Evolutionary conservation across 164 flowering plant genomes (phyloP), one percentile per base, ranked within the genome.

Genomic region (Vitis cinerea): DNA sequence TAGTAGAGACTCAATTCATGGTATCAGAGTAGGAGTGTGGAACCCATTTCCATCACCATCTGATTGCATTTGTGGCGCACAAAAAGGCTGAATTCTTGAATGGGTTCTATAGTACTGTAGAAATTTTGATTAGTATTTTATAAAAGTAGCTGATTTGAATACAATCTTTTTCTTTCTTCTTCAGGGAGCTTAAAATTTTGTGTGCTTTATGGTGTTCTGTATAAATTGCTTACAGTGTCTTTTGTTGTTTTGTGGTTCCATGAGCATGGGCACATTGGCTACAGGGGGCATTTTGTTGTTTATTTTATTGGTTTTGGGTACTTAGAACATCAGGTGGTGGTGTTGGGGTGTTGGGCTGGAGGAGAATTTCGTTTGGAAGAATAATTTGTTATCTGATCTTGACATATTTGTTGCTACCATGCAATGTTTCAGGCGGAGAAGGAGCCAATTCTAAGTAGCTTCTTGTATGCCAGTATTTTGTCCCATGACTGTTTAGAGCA

Each of bases 381-480:
- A 15, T 29, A 27, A n/a, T 16, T 55, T 31, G 59, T 31, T 48
- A 29, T 59, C 9, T 1, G 29, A 30, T 48, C 10, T 29, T 52
- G 37, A 30, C 66, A 23, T 12, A 14, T 47, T 53, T 47, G 19
- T 12, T 55, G 11, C 8, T 63, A 1, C 1, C 8, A 48, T 16
- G 52, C 19, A 55, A 54, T 59, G n/a, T 68, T 80, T 68, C 87
- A 93, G 97, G 97, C 94, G 54, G 97, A 93, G 66, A 91, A 78
- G 81, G 98, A 93, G 80, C 98, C 97, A 10, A 83, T 93, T 73
- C 76, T 91, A 57, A 91, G 95, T 71, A 91, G 95, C 82, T 91
- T 86, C 81, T 74, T 91, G 80, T 88, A 93, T 79, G 94, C 97
- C 6, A 88, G 91, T 69, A 83, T 93, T 27, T 76, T 93, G 71